phyloP scores from a whole-genome alignment of 1,139 yeast species.

The Candida dubliniensis region DNA sequence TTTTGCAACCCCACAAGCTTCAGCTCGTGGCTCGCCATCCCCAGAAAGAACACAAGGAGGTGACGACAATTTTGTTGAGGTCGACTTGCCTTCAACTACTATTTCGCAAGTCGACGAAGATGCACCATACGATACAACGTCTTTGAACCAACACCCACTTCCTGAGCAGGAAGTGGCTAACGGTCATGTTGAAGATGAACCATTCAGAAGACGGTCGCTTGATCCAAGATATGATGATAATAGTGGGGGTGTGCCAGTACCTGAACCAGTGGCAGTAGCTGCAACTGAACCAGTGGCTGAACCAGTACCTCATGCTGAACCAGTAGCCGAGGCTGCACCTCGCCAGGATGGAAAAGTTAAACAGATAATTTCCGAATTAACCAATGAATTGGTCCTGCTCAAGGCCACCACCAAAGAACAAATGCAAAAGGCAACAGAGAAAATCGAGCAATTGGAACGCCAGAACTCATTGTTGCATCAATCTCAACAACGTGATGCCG shows the following conservation, averaged over 20 bases:
- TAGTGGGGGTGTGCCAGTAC: constrained; percentile 13
- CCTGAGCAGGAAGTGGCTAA: constrained; percentile 2
- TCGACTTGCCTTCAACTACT: constrained; percentile 26
- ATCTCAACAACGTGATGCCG: constrained; percentile 17
- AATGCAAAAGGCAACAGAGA: constrained; percentile 54
- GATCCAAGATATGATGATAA: constrained; percentile 8
- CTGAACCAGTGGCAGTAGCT: constrained; percentile 14
- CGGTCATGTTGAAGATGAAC: constrained; percentile 1
- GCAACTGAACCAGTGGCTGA: not conserved
- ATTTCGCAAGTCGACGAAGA: constrained; percentile 17
- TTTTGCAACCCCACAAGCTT: constrained; percentile 42
- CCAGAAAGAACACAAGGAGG: constrained; percentile 25
- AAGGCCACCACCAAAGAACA: constrained; percentile 49
- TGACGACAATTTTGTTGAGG: constrained; percentile 29
- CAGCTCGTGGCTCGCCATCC: constrained; percentile 26
- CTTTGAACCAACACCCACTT: constrained; percentile 2
- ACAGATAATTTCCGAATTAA: constrained; percentile 40
- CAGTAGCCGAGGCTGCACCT: not conserved
- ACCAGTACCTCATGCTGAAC: not conserved
- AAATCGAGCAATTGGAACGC: constrained; percentile 46
- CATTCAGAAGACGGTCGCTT: constrained; percentile 15
- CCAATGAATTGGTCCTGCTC: constrained; percentile 47
- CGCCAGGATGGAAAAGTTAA: constrained; percentile 23
- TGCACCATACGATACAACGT: constrained; percentile 5
- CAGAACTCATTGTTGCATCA: constrained; percentile 37